A percentile compares a stretch with the other conserved stretches of the same genome.
These are phyloP conservation scores for Pseudofabraea citricarpa DNA, from an alignment of 2,329 filamentous ascomycete species.

Conservation along the genomic window DNA sequence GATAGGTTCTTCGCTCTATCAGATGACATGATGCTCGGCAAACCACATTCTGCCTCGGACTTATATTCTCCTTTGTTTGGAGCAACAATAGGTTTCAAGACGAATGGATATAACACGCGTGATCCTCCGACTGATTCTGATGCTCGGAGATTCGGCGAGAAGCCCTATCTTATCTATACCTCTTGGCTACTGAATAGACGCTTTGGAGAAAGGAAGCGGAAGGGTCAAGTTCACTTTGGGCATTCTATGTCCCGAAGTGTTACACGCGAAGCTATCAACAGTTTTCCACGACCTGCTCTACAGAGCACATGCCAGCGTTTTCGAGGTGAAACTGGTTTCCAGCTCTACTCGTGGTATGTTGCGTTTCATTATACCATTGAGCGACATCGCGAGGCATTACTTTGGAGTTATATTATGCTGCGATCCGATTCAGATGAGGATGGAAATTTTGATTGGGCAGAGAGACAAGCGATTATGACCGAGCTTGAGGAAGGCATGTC, in stretches of 20 bases:
- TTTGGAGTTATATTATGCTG: constrained; percentile 38
- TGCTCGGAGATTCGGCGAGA: constrained; percentile 33
- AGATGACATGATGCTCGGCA: constrained; percentile 39
- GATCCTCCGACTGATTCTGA: constrained; percentile 26
- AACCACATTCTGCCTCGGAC: constrained; percentile 35
- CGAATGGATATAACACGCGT: constrained; percentile 34
- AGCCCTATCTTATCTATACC: constrained; percentile 38
- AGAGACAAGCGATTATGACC: constrained; percentile 31
- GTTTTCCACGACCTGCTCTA: constrained; percentile 35
- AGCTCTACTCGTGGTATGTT: constrained; percentile 38
- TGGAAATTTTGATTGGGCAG: constrained; percentile 35
- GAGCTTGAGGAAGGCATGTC: constrained; percentile 32
- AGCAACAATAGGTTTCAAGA: constrained; percentile 36
- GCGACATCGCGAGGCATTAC: constrained; percentile 35
- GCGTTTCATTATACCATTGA: constrained; percentile 40
- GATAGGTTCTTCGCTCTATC: constrained; percentile 36
- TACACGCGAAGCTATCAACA: constrained; percentile 34
- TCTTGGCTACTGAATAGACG: constrained; percentile 40
- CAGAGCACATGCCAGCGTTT: constrained; percentile 36
- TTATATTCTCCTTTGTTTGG: constrained; percentile 39
- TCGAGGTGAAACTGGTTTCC: constrained; percentile 35
- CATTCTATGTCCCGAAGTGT: constrained; percentile 36
- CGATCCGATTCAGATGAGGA: constrained; percentile 32
- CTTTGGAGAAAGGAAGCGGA: constrained; percentile 36
- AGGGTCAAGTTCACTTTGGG: constrained; percentile 37